These are phyloP conservation scores for Desmodesmus armatus DNA, from an alignment of 139 green algal species.

Conservation along the genomic window DNA sequence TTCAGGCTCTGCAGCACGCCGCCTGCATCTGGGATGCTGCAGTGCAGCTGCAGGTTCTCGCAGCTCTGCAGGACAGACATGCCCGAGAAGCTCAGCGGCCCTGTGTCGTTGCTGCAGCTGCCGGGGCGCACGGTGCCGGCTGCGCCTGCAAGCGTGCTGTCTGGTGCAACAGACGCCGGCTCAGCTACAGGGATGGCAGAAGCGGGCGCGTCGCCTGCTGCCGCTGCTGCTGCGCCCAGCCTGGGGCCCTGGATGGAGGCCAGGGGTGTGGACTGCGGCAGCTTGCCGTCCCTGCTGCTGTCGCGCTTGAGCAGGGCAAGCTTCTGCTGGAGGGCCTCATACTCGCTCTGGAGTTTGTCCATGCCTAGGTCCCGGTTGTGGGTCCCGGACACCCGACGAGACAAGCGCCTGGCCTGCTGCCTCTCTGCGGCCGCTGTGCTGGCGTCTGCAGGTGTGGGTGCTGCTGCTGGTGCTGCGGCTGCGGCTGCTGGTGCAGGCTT, in stretches of 20 bases:
- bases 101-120: not conserved
- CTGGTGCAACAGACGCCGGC: not conserved
- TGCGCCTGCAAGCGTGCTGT: not conserved
- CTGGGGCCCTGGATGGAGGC: constrained; percentile 10
- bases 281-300: constrained; percentile 30
- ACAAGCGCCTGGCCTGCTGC: not conserved
- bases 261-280: constrained; percentile 12
- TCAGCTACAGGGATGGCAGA: constrained; percentile 1
- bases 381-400: not conserved
- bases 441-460: not conserved
- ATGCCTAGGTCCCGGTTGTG: constrained; percentile 27
- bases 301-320: constrained; percentile 45
- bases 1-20: constrained; percentile 8
- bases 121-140: not conserved
- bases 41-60: constrained; percentile 21
- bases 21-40: not conserved
- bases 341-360: constrained; percentile 50
- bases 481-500: not conserved
- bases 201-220: not conserved
- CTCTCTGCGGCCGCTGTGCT: not conserved
- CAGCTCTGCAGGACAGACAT: not conserved
- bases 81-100: not conserved
- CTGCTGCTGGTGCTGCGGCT: not conserved
- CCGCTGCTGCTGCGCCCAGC: not conserved
- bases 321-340: constrained; percentile 51